These are phyloP conservation scores for Trichoderma semiorbis DNA, from an alignment of 2,329 filamentous ascomycete genomes.

Conservation along the genomic window DNA sequence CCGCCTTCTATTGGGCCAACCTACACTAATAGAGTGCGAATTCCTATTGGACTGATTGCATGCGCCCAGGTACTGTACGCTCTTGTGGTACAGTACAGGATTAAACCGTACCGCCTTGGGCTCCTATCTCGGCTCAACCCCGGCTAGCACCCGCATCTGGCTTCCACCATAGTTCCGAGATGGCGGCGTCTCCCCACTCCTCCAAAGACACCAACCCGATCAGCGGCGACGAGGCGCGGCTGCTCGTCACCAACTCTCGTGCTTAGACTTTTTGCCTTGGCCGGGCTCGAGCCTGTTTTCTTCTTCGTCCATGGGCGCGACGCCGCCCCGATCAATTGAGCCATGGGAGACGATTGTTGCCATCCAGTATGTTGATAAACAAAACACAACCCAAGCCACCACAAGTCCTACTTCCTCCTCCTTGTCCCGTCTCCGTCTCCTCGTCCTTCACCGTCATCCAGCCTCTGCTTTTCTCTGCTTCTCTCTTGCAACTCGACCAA, in stretches of 20 bases:
- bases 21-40: neutral
- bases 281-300: constrained; percentile 12
- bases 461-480: neutral
- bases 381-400: constrained; percentile 12
- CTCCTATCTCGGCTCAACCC: neutral
- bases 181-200: constrained; percentile 10
- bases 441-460: neutral
- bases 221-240: constrained; percentile 2
- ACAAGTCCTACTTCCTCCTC: neutral
- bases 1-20: no score
- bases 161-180: neutral
- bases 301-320: constrained; percentile 41
- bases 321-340: constrained; percentile 41
- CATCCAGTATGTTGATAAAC: constrained; percentile 40
- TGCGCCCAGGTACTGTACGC: neutral
- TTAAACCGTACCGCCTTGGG: neutral
- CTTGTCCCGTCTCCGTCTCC: neutral
- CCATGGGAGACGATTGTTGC: constrained; percentile 47
- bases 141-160: neutral
- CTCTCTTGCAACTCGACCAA: neutral
- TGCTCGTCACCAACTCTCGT: constrained; percentile 20
- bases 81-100: neutral
- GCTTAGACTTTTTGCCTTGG: constrained; percentile 22
- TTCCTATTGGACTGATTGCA: neutral
- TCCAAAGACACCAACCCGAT: constrained; percentile 2